Conservation (phyloP, 2,329 filamentous ascomycete genomes). For the Drechslerella dactyloides region DNA sequence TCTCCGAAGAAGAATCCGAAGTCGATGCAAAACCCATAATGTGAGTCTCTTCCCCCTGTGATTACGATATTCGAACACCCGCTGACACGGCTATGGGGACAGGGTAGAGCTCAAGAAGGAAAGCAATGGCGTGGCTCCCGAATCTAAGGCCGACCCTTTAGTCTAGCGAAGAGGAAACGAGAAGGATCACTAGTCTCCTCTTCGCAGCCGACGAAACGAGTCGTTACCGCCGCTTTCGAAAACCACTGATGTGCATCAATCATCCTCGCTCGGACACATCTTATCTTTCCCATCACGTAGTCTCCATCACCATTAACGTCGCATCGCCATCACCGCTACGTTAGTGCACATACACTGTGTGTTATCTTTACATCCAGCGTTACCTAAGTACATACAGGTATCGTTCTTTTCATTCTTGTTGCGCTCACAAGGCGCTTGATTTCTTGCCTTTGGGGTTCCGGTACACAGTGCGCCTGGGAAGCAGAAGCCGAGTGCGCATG, state of each 20-base stretch:
- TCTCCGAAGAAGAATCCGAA: constrained; percentile 66
- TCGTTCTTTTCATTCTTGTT: too few relatives aligned
- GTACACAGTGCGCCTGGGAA: too few relatives aligned
- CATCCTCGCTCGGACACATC: not conserved
- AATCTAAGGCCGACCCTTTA: constrained; percentile 49
- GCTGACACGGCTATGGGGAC: constrained; percentile 6
- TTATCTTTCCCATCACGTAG: not conserved
- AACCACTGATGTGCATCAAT: constrained; percentile 30
- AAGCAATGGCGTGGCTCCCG: constrained; percentile 50
- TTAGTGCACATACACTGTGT: constrained; percentile 1
- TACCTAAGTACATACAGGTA: too few relatives aligned
- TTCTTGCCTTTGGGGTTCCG: too few relatives aligned
- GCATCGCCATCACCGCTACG: too few relatives aligned
- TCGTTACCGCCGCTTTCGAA: constrained; percentile 38
- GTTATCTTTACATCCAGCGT: too few relatives aligned
- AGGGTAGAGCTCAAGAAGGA: constrained; percentile 50
- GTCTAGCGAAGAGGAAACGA: constrained; percentile 51
- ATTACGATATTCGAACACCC: not conserved
- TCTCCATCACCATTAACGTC: not conserved
- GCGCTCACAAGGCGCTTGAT: too few relatives aligned
- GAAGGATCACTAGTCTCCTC: constrained; percentile 50
- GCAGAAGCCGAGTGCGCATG: too few relatives aligned
- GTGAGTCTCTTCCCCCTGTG: constrained; percentile 8
- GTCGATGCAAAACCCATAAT: constrained; percentile 29
- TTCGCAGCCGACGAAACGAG: constrained; percentile 46